Evolutionary conservation across 2,329 filamentous ascomycete genomes (phyloP).

Genomic region (Penicillium hesseltinei): DNA sequence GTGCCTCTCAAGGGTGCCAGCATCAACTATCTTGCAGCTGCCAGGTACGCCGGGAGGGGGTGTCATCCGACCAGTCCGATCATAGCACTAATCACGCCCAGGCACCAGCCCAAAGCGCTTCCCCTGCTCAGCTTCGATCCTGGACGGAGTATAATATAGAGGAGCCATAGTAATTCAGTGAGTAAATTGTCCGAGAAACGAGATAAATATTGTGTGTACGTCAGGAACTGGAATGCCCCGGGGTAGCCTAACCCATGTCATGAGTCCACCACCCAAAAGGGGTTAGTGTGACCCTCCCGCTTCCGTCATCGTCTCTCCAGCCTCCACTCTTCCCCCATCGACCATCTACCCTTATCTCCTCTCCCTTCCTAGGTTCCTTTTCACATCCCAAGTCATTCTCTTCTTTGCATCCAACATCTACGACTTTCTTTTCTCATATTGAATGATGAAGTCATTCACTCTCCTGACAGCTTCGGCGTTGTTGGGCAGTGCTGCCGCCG

Average conservation of each 20-base stretch:
- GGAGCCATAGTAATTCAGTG: neutral
- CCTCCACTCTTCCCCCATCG: constrained; percentile 18
- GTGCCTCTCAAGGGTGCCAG: too few relatives aligned
- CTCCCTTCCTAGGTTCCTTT: constrained; percentile 5
- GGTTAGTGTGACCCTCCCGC: constrained; percentile 22
- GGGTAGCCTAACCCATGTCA: neutral
- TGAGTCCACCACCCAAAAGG: constrained; percentile 5
- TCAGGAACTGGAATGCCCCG: neutral
- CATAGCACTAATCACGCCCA: constrained; percentile 3
- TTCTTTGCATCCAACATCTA: constrained; percentile 15
- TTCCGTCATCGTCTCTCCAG: constrained; percentile 30
- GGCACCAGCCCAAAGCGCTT: constrained; percentile 1
- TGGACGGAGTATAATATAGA: neutral
- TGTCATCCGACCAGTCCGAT: constrained; percentile 9
- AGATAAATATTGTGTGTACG: neutral
- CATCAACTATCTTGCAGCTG: constrained; percentile 22
- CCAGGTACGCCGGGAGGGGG: constrained; percentile 20
- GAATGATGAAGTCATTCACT: constrained; percentile 77
- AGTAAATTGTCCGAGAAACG: neutral
- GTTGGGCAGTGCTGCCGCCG: constrained; percentile 78
- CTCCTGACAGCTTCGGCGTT: constrained; percentile 76
- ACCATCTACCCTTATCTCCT: constrained; percentile 31
- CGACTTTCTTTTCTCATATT: constrained; percentile 29
- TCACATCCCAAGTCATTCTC: constrained; percentile 12
- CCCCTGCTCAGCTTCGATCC: neutral